Evolutionary conservation across 768 basidiomycete genomes (phyloP), one percentile per base, ranked within the genome.

Genomic region (Naganishia antarctica): DNA sequence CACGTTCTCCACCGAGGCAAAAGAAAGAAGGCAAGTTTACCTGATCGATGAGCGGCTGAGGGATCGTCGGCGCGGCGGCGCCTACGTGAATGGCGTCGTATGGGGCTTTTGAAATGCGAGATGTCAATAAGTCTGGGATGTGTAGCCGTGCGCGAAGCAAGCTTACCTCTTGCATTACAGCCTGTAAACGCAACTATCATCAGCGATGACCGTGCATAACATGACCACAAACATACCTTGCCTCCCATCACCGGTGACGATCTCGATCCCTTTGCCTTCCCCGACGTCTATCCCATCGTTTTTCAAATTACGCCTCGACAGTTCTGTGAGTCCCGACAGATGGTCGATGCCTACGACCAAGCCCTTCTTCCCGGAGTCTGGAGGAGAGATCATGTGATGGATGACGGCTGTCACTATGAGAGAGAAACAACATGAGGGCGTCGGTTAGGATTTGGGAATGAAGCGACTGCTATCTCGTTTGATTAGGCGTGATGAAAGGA

Each of bases 41-140:
- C 53, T 57, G 53, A 15, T 88, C 84, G 29, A 97, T 76, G 0
- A 98, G 83, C 0, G 81, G 76, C 23, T 82, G 75, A 0, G 93
- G 92, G 15, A 91, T 78, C 0, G 72, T 81, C 0, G 89, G 87
- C 0, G 93, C 86, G 0, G 94, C 93, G 0, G 94, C 94, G 3
- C 94, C 94, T 40, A 97, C 93, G 69, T 98, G 93, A 53, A 97
- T 96, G 0, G 85, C 87, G 66, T 90, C 83, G 72, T 86, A 91
- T 0, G 87, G 88, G 9, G 74, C 78, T 73, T 61, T 2, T 21
- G 25, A 28, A 4, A 44, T 44, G 44, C 18, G n/a, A 25, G 5
- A 9, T n/a, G 34, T 58, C 23, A 29, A 32, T 31, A 29, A 16
- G 53, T 44, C 37, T 46, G 40, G 60, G n/a, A 12, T 18, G 21